Base-by-base conservation (phyloP, 768 basidiomycete genomes). In the Russula sp. region DNA sequence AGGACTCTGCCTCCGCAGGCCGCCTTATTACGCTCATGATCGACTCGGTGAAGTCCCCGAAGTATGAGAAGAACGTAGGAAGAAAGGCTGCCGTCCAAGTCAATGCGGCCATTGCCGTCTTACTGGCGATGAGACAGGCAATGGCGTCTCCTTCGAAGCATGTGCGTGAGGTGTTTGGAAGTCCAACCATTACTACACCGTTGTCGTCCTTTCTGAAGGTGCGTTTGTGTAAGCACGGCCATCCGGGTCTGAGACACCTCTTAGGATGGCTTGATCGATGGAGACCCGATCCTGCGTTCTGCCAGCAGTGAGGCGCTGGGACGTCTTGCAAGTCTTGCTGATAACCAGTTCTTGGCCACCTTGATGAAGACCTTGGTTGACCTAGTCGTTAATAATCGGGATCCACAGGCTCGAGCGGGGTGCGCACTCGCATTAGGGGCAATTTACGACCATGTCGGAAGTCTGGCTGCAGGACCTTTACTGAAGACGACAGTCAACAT, bases 401-500 rank as follows among this genome's bases (percentile, higher is more conserved):
- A 96, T 71, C 96, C 97, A 0, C 81, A 90, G 64, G 87, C 87
- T 25, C 85, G 97, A 18, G 95, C 96, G 16, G 97, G 97, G 0
- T 98, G 94, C 70, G 93, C 94, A 0, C 74, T 94, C 41, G 89
- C 95, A 0, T 93, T 98, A 68, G 93, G 93, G 13, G 83, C 93
- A 13, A 91, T 98, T 41, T 96, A 97, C 72, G 84, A 81, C 47
- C 83, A 92, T 68, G 93, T 98, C 52, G 97, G 97, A 8, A 90
- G 93, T 43, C 80, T 98, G n/a, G 92, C 91, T 11, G 96, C 94
- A 7, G 93, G 93, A 0, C 92, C 97, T 0, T 80, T 98, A 16
- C 79, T 98, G 62, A 98, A 98, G 73, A 97, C 95, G 0, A 93
- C 95, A 0, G 90, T 96, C 64, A 94, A 97, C 70, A 86, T 98